These are phyloP conservation scores for Leucosporidium creatinivorum DNA, from an alignment of 768 basidiomycete species.

Conservation along the genomic window DNA sequence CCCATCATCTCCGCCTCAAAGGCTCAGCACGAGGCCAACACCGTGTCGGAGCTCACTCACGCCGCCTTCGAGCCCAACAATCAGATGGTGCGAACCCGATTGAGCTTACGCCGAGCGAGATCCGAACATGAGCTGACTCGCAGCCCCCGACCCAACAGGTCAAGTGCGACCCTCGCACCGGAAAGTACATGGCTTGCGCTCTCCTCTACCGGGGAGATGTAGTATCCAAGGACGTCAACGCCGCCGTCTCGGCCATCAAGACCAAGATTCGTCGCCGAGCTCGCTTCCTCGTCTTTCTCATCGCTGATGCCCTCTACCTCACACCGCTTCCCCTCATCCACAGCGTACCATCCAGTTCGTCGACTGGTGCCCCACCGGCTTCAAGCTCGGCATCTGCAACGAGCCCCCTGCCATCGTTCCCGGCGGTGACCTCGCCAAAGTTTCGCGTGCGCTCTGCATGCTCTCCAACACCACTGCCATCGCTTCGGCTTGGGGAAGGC, in stretches of 20 bases:
- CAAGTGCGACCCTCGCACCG: conserved; percentile 90
- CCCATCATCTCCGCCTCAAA: conserved; percentile 88
- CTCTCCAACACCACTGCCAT: conserved; percentile 91
- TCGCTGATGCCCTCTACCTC: no score
- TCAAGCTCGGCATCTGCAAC: conserved; percentile 97
- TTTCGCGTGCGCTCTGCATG: conserved; percentile 92
- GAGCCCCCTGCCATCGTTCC: conserved; percentile 88
- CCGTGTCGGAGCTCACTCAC: conserved; percentile 96
- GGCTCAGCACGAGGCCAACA: conserved; percentile 92
- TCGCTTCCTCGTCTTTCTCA: no score
- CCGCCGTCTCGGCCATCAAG: conserved; percentile 87
- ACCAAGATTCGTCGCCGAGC: conserved; percentile 44
- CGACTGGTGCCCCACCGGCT: conserved; percentile 96
- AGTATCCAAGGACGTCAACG: conserved; percentile 89
- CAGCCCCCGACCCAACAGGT: conserved; percentile 50
- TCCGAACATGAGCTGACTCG: no score
- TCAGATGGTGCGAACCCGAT: conserved; percentile 15
- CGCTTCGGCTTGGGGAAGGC: conserved; percentile 75
- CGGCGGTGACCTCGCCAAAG: conserved; percentile 90
- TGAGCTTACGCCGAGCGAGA: no score
- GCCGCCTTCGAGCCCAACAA: conserved; percentile 93
- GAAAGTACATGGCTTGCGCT: conserved; percentile 75
- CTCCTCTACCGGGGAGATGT: conserved; percentile 55
- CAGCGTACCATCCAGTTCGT: conserved; percentile 90
- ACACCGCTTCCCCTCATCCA: no score